These are phyloP conservation scores for Citeromyces nyonsensis DNA, from an alignment of 805 yeast genomes.

Conservation along the genomic window DNA sequence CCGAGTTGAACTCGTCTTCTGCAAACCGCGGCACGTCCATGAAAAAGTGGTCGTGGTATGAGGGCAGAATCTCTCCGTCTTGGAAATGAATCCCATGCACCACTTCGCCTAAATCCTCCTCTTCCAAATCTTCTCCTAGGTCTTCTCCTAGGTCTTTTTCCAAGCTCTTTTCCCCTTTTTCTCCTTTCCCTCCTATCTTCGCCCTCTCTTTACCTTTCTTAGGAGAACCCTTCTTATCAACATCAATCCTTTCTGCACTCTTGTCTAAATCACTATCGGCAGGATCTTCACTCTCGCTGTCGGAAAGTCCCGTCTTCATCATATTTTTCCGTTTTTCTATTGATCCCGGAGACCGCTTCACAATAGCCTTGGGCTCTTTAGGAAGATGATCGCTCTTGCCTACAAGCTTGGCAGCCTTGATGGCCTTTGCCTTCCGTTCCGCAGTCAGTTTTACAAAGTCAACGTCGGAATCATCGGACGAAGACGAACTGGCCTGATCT, in stretches of 20 bases:
- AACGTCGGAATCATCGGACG: constrained; percentile 52
- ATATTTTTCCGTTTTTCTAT: constrained; percentile 4
- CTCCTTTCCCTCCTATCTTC: constrained; percentile 7
- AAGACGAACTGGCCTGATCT: constrained; percentile 18
- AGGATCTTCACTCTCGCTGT: background rate
- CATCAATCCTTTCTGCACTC: constrained; percentile 17
- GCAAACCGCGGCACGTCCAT: constrained; percentile 35
- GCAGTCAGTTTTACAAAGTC: constrained; percentile 64
- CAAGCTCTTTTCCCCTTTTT: constrained; percentile 3
- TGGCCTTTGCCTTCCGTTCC: constrained; percentile 41
- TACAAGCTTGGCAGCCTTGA: constrained; percentile 25
- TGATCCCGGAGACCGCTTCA: constrained; percentile 1
- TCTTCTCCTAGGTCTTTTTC: constrained; percentile 1
- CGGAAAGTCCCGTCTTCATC: no score
- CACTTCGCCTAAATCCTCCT: constrained; percentile 54
- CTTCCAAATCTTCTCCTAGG: constrained; percentile 13
- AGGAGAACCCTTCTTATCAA: constrained; percentile 24
- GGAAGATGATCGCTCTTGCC: constrained; percentile 5
- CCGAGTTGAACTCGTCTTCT: constrained; percentile 29
- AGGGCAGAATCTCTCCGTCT: constrained; percentile 10
- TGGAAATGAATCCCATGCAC: constrained; percentile 8
- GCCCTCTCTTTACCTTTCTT: constrained; percentile 21
- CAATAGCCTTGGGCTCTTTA: constrained; percentile 3
- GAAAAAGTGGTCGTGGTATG: constrained; percentile 11
- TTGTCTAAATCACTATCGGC: constrained; percentile 10